phyloP scores from a whole-genome alignment of 345 rosid genomes.

The Bruguiera parviflora region DNA sequence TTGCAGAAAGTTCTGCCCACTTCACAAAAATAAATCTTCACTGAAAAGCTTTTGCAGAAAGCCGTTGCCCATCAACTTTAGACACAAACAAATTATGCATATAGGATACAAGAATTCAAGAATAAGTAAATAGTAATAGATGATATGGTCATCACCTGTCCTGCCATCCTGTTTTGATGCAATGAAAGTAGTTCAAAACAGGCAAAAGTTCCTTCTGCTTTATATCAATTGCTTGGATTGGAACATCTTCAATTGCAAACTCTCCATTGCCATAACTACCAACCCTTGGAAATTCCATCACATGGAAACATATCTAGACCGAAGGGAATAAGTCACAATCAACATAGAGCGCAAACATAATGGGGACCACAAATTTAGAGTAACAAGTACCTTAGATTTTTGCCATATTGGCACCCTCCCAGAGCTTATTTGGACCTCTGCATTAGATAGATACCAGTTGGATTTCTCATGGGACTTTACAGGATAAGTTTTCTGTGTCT shows the following conservation, averaged over 20 bases:
- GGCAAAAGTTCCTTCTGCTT: conserved; percentile 23
- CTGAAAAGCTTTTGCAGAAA: not conserved
- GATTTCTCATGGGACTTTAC: conserved; percentile 17
- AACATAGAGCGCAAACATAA: conserved; percentile 10
- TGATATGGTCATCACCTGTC: conserved; percentile 47
- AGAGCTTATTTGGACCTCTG: conserved; percentile 25
- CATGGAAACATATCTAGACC: conserved; percentile 48
- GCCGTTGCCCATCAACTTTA: too few relatives aligned
- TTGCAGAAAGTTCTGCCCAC: too few relatives aligned
- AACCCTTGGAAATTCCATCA: conserved; percentile 46
- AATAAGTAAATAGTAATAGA: not conserved
- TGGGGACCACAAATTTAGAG: not conserved
- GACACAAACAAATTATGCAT: not conserved
- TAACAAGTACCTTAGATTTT: conserved; percentile 22
- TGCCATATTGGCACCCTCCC: conserved; percentile 22
- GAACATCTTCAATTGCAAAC: conserved; percentile 23
- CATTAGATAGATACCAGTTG: conserved; percentile 22
- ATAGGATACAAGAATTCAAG: too few relatives aligned
- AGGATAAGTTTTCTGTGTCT: not conserved
- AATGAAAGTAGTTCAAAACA: conserved; percentile 18
- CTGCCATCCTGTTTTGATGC: conserved; percentile 45
- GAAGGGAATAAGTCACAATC: conserved; percentile 29
- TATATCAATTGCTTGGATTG: conserved; percentile 18
- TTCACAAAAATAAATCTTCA: too few relatives aligned
- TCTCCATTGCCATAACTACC: conserved; percentile 15